Evolutionary conservation across 2,329 filamentous ascomycete species (phyloP), one percentile per base, ranked within the genome.

Genomic region (Sclerotinia nivalis): DNA sequence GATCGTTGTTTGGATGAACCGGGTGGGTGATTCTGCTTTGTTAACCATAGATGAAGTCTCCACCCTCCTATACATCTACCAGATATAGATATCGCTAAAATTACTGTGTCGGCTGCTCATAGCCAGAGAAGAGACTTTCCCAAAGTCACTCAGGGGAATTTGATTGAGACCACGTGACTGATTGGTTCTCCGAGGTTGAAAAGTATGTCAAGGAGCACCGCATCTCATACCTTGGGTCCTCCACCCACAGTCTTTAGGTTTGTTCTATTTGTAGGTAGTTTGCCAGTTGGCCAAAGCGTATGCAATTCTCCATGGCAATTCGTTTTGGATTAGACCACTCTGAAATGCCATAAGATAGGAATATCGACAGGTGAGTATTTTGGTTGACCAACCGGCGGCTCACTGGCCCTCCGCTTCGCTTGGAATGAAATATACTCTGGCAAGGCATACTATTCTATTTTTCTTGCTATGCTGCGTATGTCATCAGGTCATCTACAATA

Each of bases 1-100:
- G 47, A 40, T 18, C 31, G 25, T 61, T 50, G 28, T 68, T 68
- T 61, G 66, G 66, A 68, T 52, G 66, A 68, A 68, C 55, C 43
- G 65, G 34, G 28, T 15, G 34, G 18, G 28, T 28, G 37, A 54
- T 68, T 67, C 45, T 62, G 45, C 15, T 45, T 45, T 45, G n/a
- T 45, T 9, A 15, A 10, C 13, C 18, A 18, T 37, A 28, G 43
- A 49, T 49, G 28, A 13, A n/a, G 12, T 34, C 10, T 62, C 47
- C 15, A 37, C 34, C 47, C 13, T 18, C 45, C 10, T 25, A 25
- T 37, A 9, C 12, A 18, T 50, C 0, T 25, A n/a, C 13, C 8
- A 37, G 12, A 64, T 52, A 13, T 28, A 40, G 22, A 18, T 40
- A 28, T n/a, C 13, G 22, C 34, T 40, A 18, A 31, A 43, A 22